Evolutionary conservation across 1,139 yeast genomes (phyloP).

Genomic region (Geotrichum macrosporum): DNA sequence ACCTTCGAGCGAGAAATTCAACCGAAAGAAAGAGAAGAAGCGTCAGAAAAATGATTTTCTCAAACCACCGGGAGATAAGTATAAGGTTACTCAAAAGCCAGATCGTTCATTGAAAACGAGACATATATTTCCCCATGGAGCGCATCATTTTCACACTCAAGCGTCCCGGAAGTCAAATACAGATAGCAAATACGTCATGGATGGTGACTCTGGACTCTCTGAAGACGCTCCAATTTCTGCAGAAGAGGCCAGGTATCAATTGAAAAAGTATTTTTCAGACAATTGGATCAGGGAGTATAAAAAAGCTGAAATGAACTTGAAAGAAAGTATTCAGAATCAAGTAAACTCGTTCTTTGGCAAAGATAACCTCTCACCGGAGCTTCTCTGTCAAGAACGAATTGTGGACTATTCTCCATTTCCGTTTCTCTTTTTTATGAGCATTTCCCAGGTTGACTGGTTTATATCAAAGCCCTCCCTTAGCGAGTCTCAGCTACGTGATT

Average conservation of each 20-base stretch:
- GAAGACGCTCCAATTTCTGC: constrained; percentile 31
- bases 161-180: constrained; percentile 7
- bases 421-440: constrained; percentile 55
- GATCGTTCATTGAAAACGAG: background rate
- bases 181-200: constrained; percentile 23
- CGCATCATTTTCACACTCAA: constrained; percentile 2
- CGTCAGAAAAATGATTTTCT: background rate
- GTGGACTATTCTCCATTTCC: constrained; percentile 59
- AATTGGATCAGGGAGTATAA: constrained; percentile 60
- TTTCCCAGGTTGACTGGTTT: constrained; percentile 55
- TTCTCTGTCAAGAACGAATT: constrained; percentile 49
- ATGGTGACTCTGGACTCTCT: constrained; percentile 27
- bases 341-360: constrained; percentile 51
- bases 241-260: constrained; percentile 36
- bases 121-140: constrained; percentile 4
- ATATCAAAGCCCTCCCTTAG: constrained; percentile 56
- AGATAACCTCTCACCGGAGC: constrained; percentile 43
- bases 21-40: background rate
- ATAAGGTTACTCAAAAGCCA: too few relatives aligned
- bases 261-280: constrained; percentile 49
- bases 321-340: constrained; percentile 49
- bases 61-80: constrained; percentile 1
- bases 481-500: constrained; percentile 51
- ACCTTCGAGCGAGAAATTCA: background rate
- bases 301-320: constrained; percentile 29